phyloP scores from a whole-genome alignment of 371 early-diverging fungal species.

The Pancytospora epiphaga region DNA sequence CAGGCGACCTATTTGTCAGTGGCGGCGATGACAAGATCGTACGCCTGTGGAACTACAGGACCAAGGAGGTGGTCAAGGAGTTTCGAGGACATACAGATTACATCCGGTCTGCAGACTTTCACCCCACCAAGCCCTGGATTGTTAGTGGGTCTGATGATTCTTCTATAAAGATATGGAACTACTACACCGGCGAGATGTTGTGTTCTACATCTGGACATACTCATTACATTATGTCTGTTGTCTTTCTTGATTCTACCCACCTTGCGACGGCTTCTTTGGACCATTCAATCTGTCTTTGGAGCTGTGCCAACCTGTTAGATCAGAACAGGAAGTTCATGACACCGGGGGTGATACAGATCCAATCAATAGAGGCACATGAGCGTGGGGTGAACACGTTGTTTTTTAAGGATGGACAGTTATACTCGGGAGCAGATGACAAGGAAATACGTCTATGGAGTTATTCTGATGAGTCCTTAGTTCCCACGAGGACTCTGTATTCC shows the following conservation, averaged over 20 bases:
- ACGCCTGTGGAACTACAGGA: constrained; percentile 97
- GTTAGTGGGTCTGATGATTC: constrained; percentile 91
- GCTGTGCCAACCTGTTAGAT: constrained; percentile 70
- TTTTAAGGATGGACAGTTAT: constrained; percentile 71
- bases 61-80: constrained; percentile 77
- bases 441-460: constrained; percentile 92
- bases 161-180: constrained; percentile 96
- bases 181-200: constrained; percentile 91
- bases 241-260: constrained; percentile 91
- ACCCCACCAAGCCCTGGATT: constrained; percentile 93
- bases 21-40: constrained; percentile 97
- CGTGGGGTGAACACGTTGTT: constrained; percentile 90
- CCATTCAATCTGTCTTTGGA: constrained; percentile 95
- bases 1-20: constrained; percentile 87
- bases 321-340: constrained; percentile 66
- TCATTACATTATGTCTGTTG: constrained; percentile 97
- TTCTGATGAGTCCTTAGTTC: constrained; percentile 85
- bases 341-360: constrained; percentile 88
- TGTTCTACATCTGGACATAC: constrained; percentile 91
- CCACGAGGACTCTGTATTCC: constrained; percentile 86
- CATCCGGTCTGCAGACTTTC: constrained; percentile 89
- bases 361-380: constrained; percentile 91
- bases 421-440: constrained; percentile 90
- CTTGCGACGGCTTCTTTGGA: constrained; percentile 89
- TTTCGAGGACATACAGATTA: constrained; percentile 94